Conservation (phyloP, 1,139 yeast genomes). For the Keqinozyma sinolaborantium region DNA sequence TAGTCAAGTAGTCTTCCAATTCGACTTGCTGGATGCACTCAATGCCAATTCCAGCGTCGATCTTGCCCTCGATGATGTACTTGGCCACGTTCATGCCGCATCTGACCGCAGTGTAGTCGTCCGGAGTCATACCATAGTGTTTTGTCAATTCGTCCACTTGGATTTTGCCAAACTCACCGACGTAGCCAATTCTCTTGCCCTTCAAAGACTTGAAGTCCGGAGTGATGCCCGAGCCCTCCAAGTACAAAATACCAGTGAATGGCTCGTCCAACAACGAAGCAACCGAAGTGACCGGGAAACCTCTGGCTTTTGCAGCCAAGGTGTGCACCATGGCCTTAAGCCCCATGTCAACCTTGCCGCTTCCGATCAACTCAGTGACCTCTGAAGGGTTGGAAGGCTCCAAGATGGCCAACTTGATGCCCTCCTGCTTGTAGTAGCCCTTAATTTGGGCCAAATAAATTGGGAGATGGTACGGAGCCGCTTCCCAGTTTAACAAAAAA, state of each 20-base stretch:
- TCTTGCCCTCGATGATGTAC: constrained; percentile 50
- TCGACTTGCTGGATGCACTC: constrained; percentile 60
- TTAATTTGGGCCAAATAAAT: constrained; percentile 47
- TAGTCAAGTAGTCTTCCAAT: constrained; percentile 47
- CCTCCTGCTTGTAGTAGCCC: constrained; percentile 51
- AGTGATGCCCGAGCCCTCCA: constrained; percentile 50
- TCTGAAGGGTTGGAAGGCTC: constrained; percentile 60
- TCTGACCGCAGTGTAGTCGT: constrained; percentile 56
- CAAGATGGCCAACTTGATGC: constrained; percentile 48
- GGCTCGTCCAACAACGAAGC: constrained; percentile 57
- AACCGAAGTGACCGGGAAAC: constrained; percentile 54
- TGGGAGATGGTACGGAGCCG: constrained; percentile 57
- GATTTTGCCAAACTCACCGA: constrained; percentile 59
- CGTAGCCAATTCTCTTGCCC: constrained; percentile 55
- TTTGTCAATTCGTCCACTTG: constrained; percentile 55
- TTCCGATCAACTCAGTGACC: constrained; percentile 55
- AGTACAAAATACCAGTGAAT: constrained; percentile 52
- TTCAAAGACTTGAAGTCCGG: constrained; percentile 48
- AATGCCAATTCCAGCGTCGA: constrained; percentile 58
- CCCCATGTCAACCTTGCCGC: constrained; percentile 58
- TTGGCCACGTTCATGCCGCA: constrained; percentile 62
- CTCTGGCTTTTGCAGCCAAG: constrained; percentile 57
- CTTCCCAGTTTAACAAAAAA: constrained; percentile 54
- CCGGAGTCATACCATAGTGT: constrained; percentile 53
- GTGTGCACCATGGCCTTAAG: constrained; percentile 62